Percentiles rank a stretch among this genome's conserved stretches.
These are phyloP conservation scores for Globisporangium cylindrosporum DNA, from an alignment of 352 stramenopile genomes.

Conservation along the genomic window DNA sequence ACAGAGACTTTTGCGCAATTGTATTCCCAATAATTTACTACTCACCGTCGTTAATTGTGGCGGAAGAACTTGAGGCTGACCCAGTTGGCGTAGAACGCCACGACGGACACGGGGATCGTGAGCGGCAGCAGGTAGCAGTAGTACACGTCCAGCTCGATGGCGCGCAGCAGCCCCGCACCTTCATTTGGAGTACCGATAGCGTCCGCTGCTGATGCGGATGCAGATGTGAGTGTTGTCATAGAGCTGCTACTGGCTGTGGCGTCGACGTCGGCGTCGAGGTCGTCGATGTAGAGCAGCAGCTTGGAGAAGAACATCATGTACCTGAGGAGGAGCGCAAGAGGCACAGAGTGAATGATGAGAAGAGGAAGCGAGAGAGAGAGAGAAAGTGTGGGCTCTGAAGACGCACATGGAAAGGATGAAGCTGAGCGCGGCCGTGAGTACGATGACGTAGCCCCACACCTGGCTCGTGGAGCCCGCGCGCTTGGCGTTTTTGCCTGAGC, in stretches of 20 bases:
- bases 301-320: constrained; percentile 79
- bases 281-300: constrained; percentile 33
- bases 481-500: constrained; percentile 16
- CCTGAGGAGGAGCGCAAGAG: constrained; percentile 21
- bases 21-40: not conserved
- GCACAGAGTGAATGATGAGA: not conserved
- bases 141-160: constrained; percentile 66
- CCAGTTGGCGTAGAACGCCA: constrained; percentile 81
- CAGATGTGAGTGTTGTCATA: constrained; percentile 6
- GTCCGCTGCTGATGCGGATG: not conserved
- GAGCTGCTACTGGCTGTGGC: too few relatives aligned
- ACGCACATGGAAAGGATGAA: constrained; percentile 69
- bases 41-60: constrained; percentile 47
- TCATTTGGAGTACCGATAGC: not conserved
- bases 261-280: not conserved
- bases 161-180: constrained; percentile 27
- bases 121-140: constrained; percentile 79
- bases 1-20: not conserved
- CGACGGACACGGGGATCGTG: constrained; percentile 72
- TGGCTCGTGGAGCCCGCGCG: constrained; percentile 68
- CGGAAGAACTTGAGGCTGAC: constrained; percentile 87
- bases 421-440: constrained; percentile 37
- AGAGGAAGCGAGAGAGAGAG: not conserved
- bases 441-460: constrained; percentile 80
- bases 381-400: not conserved